Evolutionary conservation across 192 early-diverging fungal species (phyloP).

Genomic region (Coemansia sp.): DNA sequence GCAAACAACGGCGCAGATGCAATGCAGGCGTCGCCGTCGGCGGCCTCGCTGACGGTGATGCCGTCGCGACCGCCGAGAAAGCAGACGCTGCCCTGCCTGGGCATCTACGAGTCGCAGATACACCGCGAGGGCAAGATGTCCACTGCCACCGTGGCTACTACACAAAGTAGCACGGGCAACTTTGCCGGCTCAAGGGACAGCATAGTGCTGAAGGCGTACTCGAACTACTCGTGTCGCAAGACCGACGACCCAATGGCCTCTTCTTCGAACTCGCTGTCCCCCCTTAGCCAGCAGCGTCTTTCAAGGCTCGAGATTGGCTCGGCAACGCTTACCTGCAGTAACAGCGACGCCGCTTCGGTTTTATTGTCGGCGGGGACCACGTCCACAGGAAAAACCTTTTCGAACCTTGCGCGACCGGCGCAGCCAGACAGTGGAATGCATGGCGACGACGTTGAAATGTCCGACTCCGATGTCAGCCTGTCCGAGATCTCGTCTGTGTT

Average conservation of each 20-base stretch:
- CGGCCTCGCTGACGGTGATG: conserved; percentile 4
- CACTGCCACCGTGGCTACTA: background rate
- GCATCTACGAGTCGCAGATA: conserved; percentile 8
- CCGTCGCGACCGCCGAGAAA: conserved; percentile 10
- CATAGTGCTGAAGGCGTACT: conserved; percentile 19
- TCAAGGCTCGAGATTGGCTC: conserved; percentile 40
- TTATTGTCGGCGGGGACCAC: conserved; percentile 21
- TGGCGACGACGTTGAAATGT: conserved; percentile 6
- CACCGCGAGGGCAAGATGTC: background rate
- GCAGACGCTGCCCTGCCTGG: conserved; percentile 2
- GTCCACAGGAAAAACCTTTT: conserved; percentile 9
- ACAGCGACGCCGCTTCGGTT: conserved; percentile 10
- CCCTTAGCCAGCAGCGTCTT: conserved; percentile 5
- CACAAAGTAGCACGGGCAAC: background rate
- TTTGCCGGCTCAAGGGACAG: conserved; percentile 15
- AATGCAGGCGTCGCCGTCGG: background rate
- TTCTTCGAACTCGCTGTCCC: background rate
- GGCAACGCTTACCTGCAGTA: conserved; percentile 22
- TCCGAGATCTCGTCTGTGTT: conserved; percentile 27
- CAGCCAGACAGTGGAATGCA: background rate
- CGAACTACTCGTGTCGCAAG: conserved; percentile 23
- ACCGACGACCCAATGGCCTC: conserved; percentile 20
- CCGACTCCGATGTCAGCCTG: conserved; percentile 30
- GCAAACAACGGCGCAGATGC: conserved; percentile 19
- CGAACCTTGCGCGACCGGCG: too few relatives aligned